Conservation (phyloP, 202 grass and related monocot species). For the Zoysia matrella region DNA sequence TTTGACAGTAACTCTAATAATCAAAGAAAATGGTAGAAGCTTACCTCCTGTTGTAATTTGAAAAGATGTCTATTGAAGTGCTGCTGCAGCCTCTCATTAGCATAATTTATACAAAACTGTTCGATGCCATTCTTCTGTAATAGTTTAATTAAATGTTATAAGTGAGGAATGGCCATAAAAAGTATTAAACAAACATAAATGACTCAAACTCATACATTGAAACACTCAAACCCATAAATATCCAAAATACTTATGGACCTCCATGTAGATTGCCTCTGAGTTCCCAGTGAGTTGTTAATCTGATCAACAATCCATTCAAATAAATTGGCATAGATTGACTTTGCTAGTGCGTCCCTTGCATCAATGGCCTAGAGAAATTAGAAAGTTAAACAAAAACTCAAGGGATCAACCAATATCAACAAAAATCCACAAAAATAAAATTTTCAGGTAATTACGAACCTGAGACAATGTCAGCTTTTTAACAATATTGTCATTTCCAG, state of each 20-base stretch:
- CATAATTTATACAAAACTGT: conserved; percentile 99
- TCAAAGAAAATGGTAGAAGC: conserved; percentile 25
- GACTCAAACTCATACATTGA: conserved; percentile 60
- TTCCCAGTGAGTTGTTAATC: conserved; percentile 84
- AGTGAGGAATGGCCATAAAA: conserved; percentile 28
- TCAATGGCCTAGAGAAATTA: conserved; percentile 74
- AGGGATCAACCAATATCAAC: neutral
- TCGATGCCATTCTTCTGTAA: conserved; percentile 97
- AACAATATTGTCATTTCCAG: conserved; percentile 83
- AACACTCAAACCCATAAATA: conserved; percentile 99
- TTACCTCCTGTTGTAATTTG: conserved; percentile 96
- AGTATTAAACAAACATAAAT: conserved; percentile 36
- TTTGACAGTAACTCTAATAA: conserved; percentile 20
- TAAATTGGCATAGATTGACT: conserved; percentile 85
- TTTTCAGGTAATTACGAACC: conserved; percentile 51
- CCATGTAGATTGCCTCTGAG: conserved; percentile 52
- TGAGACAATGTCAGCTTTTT: conserved; percentile 88
- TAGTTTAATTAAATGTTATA: conserved; percentile 43
- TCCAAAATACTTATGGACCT: conserved; percentile 98
- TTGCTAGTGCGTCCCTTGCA: conserved; percentile 90
- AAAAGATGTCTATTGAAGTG: conserved; percentile 97
- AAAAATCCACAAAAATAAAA: conserved; percentile 20
- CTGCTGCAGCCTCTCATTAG: conserved; percentile 96
- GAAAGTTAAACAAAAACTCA: conserved; percentile 29
- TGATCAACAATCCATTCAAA: conserved; percentile 94